Evolutionary conservation across 495 filamentous ascomycete genomes (phyloP).

Genomic region (Aspergillus heteromorphus): DNA sequence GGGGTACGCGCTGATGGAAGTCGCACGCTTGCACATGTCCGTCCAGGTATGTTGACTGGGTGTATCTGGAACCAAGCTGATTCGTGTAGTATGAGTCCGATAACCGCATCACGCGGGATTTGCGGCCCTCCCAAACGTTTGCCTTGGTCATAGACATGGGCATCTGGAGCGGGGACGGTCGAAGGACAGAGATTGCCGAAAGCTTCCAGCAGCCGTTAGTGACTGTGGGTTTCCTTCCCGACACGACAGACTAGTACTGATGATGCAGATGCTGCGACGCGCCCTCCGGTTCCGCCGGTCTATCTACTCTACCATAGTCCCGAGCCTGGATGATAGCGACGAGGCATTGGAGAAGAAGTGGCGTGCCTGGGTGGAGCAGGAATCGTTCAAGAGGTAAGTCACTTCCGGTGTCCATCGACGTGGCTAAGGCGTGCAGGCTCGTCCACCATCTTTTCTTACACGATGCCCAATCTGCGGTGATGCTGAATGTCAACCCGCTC

Average conservation of each 20-base stretch:
- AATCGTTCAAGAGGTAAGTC: slow-evolving; percentile 48
- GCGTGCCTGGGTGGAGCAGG: slow-evolving; percentile 51
- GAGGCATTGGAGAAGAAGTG: slow-evolving; percentile 51
- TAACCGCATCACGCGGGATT: slow-evolving; percentile 49
- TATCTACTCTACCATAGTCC: slow-evolving; percentile 40
- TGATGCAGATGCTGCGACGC: slow-evolving; percentile 36
- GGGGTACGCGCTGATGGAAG: slow-evolving; percentile 58
- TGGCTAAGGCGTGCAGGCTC: slow-evolving; percentile 31
- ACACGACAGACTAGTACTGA: not conserved
- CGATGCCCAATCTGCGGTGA: slow-evolving; percentile 54
- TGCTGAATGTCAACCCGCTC: slow-evolving; percentile 48
- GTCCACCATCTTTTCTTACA: slow-evolving; percentile 52
- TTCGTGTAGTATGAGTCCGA: slow-evolving; percentile 46
- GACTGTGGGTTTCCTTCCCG: slow-evolving; percentile 27
- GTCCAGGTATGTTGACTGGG: slow-evolving; percentile 29
- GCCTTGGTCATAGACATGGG: slow-evolving; percentile 52
- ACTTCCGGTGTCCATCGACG: not conserved
- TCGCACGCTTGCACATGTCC: slow-evolving; percentile 46
- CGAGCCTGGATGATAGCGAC: slow-evolving; percentile 40
- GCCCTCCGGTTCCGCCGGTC: slow-evolving; percentile 28
- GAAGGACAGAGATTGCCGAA: slow-evolving; percentile 66
- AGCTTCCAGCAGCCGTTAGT: slow-evolving; percentile 49
- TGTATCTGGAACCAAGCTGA: not conserved
- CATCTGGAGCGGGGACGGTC: slow-evolving; percentile 61
- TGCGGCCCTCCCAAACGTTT: slow-evolving; percentile 51